Conservation (phyloP, 148 eudicot genomes). For the Camellia sinensis region DNA sequence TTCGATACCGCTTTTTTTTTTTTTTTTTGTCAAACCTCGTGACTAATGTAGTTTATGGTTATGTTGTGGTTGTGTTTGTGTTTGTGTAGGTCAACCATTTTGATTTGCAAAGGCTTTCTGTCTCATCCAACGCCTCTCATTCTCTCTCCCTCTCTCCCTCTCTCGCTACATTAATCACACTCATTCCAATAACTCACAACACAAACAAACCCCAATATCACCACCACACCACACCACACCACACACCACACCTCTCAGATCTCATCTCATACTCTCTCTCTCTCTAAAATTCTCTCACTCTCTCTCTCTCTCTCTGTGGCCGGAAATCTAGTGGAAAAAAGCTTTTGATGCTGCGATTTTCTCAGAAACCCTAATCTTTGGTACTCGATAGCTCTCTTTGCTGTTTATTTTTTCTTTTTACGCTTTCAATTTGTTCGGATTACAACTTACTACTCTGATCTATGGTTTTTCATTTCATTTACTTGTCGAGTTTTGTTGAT, state of each 20-base stretch:
- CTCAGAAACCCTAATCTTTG: slow-evolving; percentile 5
- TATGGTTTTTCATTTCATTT: background rate
- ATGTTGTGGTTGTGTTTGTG: too few species aligned
- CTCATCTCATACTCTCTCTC: background rate
- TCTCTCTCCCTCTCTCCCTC: background rate
- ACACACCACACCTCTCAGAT: background rate
- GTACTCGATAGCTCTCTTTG: background rate
- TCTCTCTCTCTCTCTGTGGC: background rate
- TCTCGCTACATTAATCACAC: background rate
- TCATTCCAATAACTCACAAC: slow-evolving; percentile 11
- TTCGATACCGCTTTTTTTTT: too few species aligned
- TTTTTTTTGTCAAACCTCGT: too few species aligned
- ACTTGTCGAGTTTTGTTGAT: background rate
- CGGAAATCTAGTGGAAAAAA: background rate
- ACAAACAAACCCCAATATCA: too few species aligned
- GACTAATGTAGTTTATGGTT: too few species aligned
- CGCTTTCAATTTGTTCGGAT: background rate
- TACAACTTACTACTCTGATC: background rate
- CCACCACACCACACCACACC: background rate
- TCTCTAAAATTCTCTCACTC: background rate
- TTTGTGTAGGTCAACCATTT: too few species aligned
- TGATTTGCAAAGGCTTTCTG: too few species aligned
- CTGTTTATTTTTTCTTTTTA: background rate
- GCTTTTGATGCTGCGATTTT: slow-evolving; percentile 9
- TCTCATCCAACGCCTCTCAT: too few species aligned